phyloP scores from a whole-genome alignment of 208 protist genomes.

The Leishmania guyanensis region DNA sequence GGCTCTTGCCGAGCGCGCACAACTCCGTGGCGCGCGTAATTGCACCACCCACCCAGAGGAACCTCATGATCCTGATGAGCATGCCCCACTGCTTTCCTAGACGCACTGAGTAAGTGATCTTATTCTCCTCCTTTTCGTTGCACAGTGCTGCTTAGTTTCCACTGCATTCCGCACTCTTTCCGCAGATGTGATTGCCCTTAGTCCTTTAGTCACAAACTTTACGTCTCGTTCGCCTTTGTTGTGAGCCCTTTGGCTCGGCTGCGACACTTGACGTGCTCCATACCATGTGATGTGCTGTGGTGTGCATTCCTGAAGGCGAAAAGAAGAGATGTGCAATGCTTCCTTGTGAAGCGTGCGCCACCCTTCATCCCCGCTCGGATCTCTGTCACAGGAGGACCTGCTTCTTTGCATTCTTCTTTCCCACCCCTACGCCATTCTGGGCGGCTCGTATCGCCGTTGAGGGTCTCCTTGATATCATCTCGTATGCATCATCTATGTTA shows the following conservation, averaged over 20 bases:
- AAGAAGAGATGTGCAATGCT: not conserved
- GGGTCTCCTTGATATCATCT: not conserved
- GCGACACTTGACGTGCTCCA: not conserved
- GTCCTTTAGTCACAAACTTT: not conserved
- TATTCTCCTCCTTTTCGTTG: not conserved
- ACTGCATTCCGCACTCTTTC: not conserved
- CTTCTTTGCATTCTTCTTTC: not conserved
- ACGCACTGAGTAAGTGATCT: not conserved
- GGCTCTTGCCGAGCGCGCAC: constrained; percentile 25
- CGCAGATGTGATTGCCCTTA: not conserved
- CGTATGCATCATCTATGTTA: not conserved
- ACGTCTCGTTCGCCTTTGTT: not conserved
- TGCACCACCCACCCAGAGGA: not conserved
- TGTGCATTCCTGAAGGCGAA: not conserved
- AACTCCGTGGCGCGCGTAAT: not conserved
- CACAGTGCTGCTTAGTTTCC: not conserved
- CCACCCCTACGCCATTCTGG: not conserved
- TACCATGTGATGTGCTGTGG: too few relatives aligned
- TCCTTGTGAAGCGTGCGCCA: not conserved
- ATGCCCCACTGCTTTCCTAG: not conserved
- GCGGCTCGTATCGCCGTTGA: not conserved
- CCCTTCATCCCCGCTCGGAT: not conserved
- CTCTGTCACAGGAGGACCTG: too few relatives aligned
- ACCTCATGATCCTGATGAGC: constrained; percentile 3
- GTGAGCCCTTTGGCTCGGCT: not conserved